Evolutionary conservation across 306 rosid genomes (phyloP).

Genomic region (Corylus americana): DNA sequence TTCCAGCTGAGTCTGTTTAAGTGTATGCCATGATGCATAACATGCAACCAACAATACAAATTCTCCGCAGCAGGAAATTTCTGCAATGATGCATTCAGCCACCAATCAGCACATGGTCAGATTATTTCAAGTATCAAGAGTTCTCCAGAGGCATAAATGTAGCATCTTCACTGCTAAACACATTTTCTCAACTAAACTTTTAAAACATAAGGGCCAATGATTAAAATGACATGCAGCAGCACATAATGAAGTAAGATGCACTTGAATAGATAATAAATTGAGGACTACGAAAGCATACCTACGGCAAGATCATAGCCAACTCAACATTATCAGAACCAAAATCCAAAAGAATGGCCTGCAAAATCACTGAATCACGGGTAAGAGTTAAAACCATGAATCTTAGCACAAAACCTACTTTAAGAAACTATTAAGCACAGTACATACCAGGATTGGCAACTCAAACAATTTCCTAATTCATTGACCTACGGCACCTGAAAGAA

Average conservation of each 20-base stretch:
- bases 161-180: not conserved
- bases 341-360: slow-evolving; percentile 24
- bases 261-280: slow-evolving; percentile 9
- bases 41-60: not conserved
- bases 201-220: not conserved
- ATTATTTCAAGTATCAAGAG: not conserved
- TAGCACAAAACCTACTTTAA: slow-evolving; percentile 14
- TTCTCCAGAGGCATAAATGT: slow-evolving; percentile 1
- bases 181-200: not conserved
- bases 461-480: slow-evolving; percentile 64
- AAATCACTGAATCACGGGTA: slow-evolving; percentile 12
- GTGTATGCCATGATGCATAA: not conserved
- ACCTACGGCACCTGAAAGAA: slow-evolving; percentile 84
- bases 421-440: slow-evolving; percentile 32
- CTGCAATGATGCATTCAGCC: not conserved
- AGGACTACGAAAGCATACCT: slow-evolving; percentile 39
- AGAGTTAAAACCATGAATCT: slow-evolving; percentile 14
- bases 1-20: not conserved
- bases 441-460: slow-evolving; percentile 36
- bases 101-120: not conserved
- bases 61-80: not conserved
- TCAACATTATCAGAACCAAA: slow-evolving; percentile 12
- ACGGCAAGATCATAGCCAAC: slow-evolving; percentile 25
- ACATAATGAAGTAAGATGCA: slow-evolving; percentile 20
- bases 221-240: slow-evolving; percentile 24